Base-by-base conservation (phyloP, 2,329 filamentous ascomycete genomes). In the Blastomyces emzantsi region DNA sequence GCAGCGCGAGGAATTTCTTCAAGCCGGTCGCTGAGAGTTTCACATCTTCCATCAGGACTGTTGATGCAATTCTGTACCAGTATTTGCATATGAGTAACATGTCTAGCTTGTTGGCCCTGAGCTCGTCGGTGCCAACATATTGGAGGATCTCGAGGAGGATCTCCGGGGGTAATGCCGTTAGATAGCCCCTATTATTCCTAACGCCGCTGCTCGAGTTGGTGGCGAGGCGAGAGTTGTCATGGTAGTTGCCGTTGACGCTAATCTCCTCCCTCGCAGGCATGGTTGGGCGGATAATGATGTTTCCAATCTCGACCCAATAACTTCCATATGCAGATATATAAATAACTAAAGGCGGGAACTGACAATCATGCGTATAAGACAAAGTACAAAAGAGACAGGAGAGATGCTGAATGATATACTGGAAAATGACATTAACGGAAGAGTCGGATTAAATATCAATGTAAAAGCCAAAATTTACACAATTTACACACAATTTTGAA, bases 141-240 rank as follows among this genome's bases (percentile, higher is more conserved):
- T 57, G 30, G 45, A 61, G 49, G 41, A 63, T 60, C 13, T 47
- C 36, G 15, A 43, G 25, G n/a, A 63, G 57, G 36, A 63, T 60
- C 39, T 63, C 62, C 2, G 62, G 25, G 33, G 62, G 62, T 1
- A 63, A 39, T 13, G 56, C 9, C 4, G 57, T 63, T 28, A 63
- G 56, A 28, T 30, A 56, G 22, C 36, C 58, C 19, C 9, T 49
- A 11, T 30, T 28, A 15, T 28, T 51, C 15, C 43, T 19, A 36
- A 25, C 15, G 30, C 39, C 15, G 8, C 22, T 47, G 17, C 8
- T 33, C 19, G 56, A 28, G 56, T 28, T 59, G 56, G 39, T 8
- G 2, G 51, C 11, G 9, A 54, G 51, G 51, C 17, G 15, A n/a
- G n/a, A 2, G 19, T 39, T 41, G 33, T 13, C n/a, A 28, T 41